A percentile compares a stretch with the other conserved stretches of the same genome.
Evolutionary conservation across 2,329 filamentous ascomycete species (phyloP).

Genomic region (Blastomyces emzantsi): DNA sequence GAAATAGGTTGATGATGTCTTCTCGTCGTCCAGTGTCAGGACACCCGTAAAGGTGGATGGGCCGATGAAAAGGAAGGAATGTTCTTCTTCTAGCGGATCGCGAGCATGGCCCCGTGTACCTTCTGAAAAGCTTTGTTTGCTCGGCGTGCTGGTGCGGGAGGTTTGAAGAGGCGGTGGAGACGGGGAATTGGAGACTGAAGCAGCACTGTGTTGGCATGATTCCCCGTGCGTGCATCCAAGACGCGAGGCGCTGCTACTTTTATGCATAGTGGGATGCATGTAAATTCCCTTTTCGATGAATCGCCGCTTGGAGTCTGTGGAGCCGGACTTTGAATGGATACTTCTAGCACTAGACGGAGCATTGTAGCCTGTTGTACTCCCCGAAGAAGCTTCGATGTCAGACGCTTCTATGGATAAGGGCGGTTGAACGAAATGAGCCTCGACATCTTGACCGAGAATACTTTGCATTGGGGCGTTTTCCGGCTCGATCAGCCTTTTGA

Average conservation of each 20-base stretch:
- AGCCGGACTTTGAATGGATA: slow-evolving; percentile 5
- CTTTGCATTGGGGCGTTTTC: slow-evolving; percentile 48
- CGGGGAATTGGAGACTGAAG: slow-evolving; percentile 23
- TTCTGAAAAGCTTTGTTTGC: slow-evolving; percentile 31
- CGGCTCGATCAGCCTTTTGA: slow-evolving; percentile 63
- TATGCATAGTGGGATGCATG: neutral
- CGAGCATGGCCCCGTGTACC: slow-evolving; percentile 54
- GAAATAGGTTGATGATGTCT: slow-evolving; percentile 2
- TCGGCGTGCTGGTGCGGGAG: slow-evolving; percentile 25
- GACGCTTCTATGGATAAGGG: slow-evolving; percentile 43
- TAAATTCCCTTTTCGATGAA: neutral
- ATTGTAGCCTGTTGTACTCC: neutral
- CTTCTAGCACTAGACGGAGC: neutral
- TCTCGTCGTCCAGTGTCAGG: slow-evolving; percentile 39
- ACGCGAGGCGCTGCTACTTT: neutral
- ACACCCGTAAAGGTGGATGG: slow-evolving; percentile 40
- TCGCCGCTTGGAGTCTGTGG: neutral
- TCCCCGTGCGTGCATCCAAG: neutral
- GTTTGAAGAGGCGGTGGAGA: slow-evolving; percentile 23
- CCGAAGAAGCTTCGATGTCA: slow-evolving; percentile 29
- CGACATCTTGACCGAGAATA: slow-evolving; percentile 48
- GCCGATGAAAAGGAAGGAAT: slow-evolving; percentile 68
- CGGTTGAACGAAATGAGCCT: slow-evolving; percentile 48
- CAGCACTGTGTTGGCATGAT: slow-evolving; percentile 3
- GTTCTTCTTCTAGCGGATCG: slow-evolving; percentile 55